Evolutionary conservation across 2,329 filamentous ascomycete species (phyloP), one percentile per base, ranked within the genome.

Genomic region (Fusarium sp.): DNA sequence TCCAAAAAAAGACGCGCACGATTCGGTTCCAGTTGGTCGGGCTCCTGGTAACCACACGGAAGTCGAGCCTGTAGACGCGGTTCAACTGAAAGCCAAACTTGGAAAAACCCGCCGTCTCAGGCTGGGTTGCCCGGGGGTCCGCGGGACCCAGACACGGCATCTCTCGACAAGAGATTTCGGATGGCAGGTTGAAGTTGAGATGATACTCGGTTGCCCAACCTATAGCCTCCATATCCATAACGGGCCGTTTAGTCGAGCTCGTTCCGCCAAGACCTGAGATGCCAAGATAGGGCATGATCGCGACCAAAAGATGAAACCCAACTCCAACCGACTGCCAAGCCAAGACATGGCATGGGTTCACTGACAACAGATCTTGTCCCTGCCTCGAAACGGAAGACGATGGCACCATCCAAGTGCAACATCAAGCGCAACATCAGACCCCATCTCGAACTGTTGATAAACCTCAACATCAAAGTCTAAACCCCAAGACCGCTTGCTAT

Each of bases 11-110:
- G 43, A 56, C 6, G 14, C 31, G 31, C 27, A 66, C 48, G 56
- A 58, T 57, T 74, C 65, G 62, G n/a, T 69, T 64, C 69, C 63
- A 69, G 63, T 67, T 60, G 8, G 39, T 72, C 68, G 72, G 67
- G 68, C 70, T 58, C 60, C 24, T 50, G 31, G 20, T 62, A 31
- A 29, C 45, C 62, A 62, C 71, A 58, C 69, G 67, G 70, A 68
- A 74, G 56, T 54, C 29, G 43, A 29, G 50, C 59, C 68, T 58
- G 50, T 29, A 63, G 22, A 27, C 27, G 48, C 50, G 69, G 33
- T 48, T 43, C 57, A 68, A 68, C 68, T 63, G 43, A 68, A 65
- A 13, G 18, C 6, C 22, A 64, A 43, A 33, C 68, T 29, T 29
- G n/a, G 54, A 39, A 48, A 41, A 61, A 68, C 24, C 31, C 24